Conservation (phyloP, 768 basidiomycete genomes). For the Termitomyces sp. region DNA sequence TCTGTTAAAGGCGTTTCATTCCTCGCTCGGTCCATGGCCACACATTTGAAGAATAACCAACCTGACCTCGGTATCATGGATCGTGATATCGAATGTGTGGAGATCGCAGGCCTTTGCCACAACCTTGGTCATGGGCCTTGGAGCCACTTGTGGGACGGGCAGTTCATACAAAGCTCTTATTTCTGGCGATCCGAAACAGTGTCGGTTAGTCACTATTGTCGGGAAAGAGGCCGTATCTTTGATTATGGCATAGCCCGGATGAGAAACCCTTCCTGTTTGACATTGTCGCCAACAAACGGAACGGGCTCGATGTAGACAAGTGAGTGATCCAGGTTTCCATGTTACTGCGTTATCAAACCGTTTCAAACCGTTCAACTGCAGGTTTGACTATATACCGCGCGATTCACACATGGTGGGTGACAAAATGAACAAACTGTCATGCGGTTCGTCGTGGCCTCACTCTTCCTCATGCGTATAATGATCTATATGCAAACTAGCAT, state of each 20-base stretch:
- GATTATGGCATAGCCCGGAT: slow-evolving; percentile 27
- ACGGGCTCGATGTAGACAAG: slow-evolving; percentile 83
- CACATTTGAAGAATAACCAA: slow-evolving; percentile 52
- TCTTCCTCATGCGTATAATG: not conserved
- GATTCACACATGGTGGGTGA: slow-evolving; percentile 74
- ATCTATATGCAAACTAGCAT: slow-evolving; percentile 38
- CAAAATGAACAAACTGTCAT: slow-evolving; percentile 43
- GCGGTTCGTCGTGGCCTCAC: slow-evolving; percentile 29
- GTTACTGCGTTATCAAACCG: not conserved
- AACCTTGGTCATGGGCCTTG: slow-evolving; percentile 85
- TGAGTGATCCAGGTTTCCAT: not conserved
- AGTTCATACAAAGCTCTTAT: slow-evolving; percentile 84
- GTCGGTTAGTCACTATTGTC: slow-evolving; percentile 12
- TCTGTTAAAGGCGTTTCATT: slow-evolving; percentile 59
- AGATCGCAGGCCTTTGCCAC: slow-evolving; percentile 78
- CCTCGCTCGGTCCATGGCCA: slow-evolving; percentile 59
- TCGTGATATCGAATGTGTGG: slow-evolving; percentile 74
- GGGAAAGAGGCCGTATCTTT: too few species aligned
- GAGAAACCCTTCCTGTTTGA: slow-evolving; percentile 79
- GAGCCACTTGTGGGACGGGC: slow-evolving; percentile 78
- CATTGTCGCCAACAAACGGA: slow-evolving; percentile 77
- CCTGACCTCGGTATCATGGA: slow-evolving; percentile 60
- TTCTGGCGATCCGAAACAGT: slow-evolving; percentile 48
- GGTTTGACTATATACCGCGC: slow-evolving; percentile 79
- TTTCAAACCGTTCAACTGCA: slow-evolving; percentile 19